Percentiles rank a stretch among this genome's conserved stretches.
Evolutionary conservation across 169 alveolate genomes (phyloP).

Genomic region (Perkinsus olseni): DNA sequence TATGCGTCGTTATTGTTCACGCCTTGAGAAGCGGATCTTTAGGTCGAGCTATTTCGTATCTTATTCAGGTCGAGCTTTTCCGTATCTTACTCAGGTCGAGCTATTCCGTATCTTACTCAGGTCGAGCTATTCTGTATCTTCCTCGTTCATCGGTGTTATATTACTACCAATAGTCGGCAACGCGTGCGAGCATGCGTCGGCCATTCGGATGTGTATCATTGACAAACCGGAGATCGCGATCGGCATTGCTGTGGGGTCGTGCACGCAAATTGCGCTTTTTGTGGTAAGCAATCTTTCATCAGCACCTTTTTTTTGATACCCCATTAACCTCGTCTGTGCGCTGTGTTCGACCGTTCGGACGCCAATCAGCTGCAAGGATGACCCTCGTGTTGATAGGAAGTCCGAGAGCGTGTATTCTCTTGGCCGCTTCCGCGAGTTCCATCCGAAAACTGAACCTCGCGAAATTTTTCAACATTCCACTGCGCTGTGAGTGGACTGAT

Average conservation of each 20-base stretch:
- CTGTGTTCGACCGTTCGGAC: too few relatives aligned
- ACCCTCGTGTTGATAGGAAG: too few relatives aligned
- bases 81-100: neutral
- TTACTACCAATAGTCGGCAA: slow-evolving; percentile 74
- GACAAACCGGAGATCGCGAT: slow-evolving; percentile 70
- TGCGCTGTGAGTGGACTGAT: too few relatives aligned
- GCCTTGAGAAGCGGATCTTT: too few relatives aligned
- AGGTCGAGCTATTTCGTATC: neutral
- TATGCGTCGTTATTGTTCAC: slow-evolving; percentile 19
- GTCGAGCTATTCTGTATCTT: neutral
- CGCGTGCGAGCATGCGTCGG: slow-evolving; percentile 70
- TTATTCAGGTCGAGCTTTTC: too few relatives aligned
- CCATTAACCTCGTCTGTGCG: neutral
- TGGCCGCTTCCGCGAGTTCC: too few relatives aligned
- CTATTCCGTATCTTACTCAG: neutral
- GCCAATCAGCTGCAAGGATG: too few relatives aligned
- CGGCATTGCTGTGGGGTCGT: slow-evolving; percentile 79
- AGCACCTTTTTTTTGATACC: neutral
- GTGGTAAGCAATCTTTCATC: slow-evolving; percentile 27
- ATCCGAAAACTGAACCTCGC: too few relatives aligned
- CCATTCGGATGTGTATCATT: slow-evolving; percentile 66
- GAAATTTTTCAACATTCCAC: too few relatives aligned
- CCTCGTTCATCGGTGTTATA: slow-evolving; percentile 68
- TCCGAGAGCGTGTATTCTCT: too few relatives aligned
- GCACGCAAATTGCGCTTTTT: slow-evolving; percentile 63